Conservation (phyloP, 2,329 filamentous ascomycete species). For the Aspergillus fischeri region DNA sequence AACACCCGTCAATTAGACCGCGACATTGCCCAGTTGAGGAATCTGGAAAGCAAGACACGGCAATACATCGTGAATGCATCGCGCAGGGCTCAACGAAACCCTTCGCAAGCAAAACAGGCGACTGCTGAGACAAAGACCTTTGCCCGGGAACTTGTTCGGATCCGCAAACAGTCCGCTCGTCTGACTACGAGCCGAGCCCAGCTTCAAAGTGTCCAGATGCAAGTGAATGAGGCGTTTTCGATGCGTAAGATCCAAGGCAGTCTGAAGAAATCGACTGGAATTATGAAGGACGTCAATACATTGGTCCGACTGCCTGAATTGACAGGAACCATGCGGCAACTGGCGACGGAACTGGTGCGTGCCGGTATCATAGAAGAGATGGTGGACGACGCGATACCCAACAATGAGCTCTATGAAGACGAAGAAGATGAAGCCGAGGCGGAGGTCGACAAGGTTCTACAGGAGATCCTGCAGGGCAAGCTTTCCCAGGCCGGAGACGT, state of each 20-base stretch:
- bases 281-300: slow-evolving; percentile 95
- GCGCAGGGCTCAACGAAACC: slow-evolving; percentile 74
- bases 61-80: slow-evolving; percentile 79
- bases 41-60: slow-evolving; percentile 78
- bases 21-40: slow-evolving; percentile 75
- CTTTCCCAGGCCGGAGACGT: slow-evolving; percentile 62
- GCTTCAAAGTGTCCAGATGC: slow-evolving; percentile 89
- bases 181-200: slow-evolving; percentile 87
- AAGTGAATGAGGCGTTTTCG: slow-evolving; percentile 93
- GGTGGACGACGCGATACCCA: slow-evolving; percentile 80
- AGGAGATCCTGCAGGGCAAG: slow-evolving; percentile 82
- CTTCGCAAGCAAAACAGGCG: slow-evolving; percentile 73
- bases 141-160: slow-evolving; percentile 78
- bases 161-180: slow-evolving; percentile 69
- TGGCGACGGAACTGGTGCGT: slow-evolving; percentile 83
- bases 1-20: slow-evolving; percentile 94
- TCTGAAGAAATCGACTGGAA: slow-evolving; percentile 77
- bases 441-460: slow-evolving; percentile 89
- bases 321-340: slow-evolving; percentile 81
- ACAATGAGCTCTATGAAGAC: slow-evolving; percentile 64
- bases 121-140: slow-evolving; percentile 80
- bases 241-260: slow-evolving; percentile 94
- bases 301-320: slow-evolving; percentile 81
- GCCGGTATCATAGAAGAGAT: slow-evolving; percentile 98
- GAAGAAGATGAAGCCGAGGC: slow-evolving; percentile 72